These are phyloP conservation scores for Lactarius vividus DNA, from an alignment of 768 basidiomycete species.

Conservation along the genomic window DNA sequence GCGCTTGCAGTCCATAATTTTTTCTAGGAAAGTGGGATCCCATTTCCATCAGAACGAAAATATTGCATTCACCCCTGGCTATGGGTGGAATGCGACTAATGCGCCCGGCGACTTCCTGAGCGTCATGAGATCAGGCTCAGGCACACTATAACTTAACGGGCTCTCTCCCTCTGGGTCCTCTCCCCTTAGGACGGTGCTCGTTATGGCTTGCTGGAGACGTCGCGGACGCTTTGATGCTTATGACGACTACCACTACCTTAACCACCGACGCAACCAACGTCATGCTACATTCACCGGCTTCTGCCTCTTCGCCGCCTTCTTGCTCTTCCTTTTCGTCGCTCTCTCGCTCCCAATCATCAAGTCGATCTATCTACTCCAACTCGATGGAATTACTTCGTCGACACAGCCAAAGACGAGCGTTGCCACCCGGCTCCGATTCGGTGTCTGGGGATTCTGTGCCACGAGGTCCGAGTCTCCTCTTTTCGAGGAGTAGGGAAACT, in stretches of 20 bases:
- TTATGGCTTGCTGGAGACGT: not conserved
- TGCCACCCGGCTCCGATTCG: conserved; percentile 64
- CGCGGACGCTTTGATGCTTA: conserved; percentile 5
- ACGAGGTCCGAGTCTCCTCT: conserved; percentile 39
- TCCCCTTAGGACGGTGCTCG: not conserved
- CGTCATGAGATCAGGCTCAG: not conserved
- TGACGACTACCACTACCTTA: not conserved
- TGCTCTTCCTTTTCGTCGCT: conserved; percentile 75
- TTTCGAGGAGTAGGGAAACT: not conserved
- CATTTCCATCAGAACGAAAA: not conserved
- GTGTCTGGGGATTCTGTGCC: conserved; percentile 83
- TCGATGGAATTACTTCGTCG: conserved; percentile 40
- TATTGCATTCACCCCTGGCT: not conserved
- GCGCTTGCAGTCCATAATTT: not conserved
- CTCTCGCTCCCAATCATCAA: conserved; percentile 75
- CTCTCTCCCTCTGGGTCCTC: not conserved
- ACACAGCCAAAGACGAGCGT: conserved; percentile 41
- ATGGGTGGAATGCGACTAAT: not conserved
- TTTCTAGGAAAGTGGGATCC: not conserved
- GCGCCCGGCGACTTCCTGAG: not conserved
- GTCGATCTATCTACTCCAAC: conserved; percentile 56
- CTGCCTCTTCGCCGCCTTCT: conserved; percentile 56
- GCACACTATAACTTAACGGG: not conserved
- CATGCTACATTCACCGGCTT: conserved; percentile 48
- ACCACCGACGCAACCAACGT: conserved; percentile 38